Evolutionary conservation across 2,329 filamentous ascomycete species (phyloP), one percentile per base, ranked within the genome.

Genomic region (Curvularia sp.): DNA sequence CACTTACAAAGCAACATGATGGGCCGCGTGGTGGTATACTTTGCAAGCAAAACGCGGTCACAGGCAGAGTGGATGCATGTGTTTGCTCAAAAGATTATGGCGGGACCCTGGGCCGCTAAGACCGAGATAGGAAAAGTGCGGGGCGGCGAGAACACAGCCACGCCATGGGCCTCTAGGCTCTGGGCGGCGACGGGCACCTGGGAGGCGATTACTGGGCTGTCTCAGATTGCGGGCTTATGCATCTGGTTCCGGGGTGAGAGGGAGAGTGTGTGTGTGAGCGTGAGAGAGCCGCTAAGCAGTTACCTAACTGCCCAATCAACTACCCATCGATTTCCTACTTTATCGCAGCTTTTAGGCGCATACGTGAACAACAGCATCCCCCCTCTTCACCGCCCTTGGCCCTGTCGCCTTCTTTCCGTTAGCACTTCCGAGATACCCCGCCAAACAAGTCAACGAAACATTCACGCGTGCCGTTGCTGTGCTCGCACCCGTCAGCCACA

Each of bases 1-100:
- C 7, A 70, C 77, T 70, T 83, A 90, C 88, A 90, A 77, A 90
- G 86, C 66, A 90, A 77, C 88, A 90, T 90, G 48, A 66, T 41
- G 49, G 63, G 39, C 15, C 21, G 34, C 70, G 36, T 39, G 47
- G 23, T 25, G 15, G 47, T 49, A 49, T n/a, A 19, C 21, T 19
- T 47, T 32, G 28, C 27, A 18, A 28, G 42, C 10, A 28, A 27
- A 19, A 46, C 23, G 42, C 25, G n/a, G 23, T 18, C 27, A 42
- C 10, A 21, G 18, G n/a, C 30, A 21, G 27, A 43, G n/a, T 21
- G 6, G 47, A 39, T 47, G 21, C 43, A 41, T 51, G 42, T n/a
- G 55, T 21, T 25, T 59, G 47, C 28, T 32, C 43, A 43, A 48
- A 38, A 56, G 47, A 67, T 71, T 72, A 68, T 52, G 51, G 66